Conservation (phyloP, 257 asterid genomes). For the Eustoma russellianum region DNA sequence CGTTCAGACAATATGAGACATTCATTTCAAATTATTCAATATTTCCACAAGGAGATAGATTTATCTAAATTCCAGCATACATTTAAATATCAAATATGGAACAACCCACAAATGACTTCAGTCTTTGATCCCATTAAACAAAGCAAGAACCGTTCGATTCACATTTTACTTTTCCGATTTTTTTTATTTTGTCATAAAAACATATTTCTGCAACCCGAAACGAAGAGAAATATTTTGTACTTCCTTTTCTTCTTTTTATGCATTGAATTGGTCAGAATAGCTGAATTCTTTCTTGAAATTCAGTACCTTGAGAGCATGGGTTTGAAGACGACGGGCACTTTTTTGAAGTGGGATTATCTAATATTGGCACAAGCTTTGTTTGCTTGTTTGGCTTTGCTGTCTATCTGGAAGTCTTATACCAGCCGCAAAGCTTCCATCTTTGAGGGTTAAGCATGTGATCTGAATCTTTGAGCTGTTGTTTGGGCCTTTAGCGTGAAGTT, state of each 20-base stretch:
- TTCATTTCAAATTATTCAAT: too few relatives aligned
- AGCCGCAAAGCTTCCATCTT: constrained; percentile 12
- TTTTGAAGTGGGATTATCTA: constrained; percentile 28
- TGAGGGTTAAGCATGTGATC: constrained; percentile 30
- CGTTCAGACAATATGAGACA: too few relatives aligned
- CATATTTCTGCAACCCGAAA: too few relatives aligned
- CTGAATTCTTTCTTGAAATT: constrained; percentile 34
- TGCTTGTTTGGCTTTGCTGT: constrained; percentile 12
- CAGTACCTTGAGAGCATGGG: constrained; percentile 31
- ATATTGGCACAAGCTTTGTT: constrained; percentile 3
- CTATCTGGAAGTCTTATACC: constrained; percentile 7
- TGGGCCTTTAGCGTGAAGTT: constrained; percentile 12
- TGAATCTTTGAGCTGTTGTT: constrained; percentile 12
- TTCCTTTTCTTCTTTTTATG: constrained; percentile 15
- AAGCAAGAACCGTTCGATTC: constrained; percentile 37
- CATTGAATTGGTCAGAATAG: constrained; percentile 37
- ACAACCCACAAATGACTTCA: too few relatives aligned
- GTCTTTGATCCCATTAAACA: constrained; percentile 31
- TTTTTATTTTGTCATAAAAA: not conserved
- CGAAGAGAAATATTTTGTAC: constrained; percentile 2
- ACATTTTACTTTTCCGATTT: constrained; percentile 20
- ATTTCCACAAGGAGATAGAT: too few relatives aligned
- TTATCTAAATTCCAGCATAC: too few relatives aligned
- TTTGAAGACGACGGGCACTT: constrained; percentile 25
- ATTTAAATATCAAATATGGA: too few relatives aligned